A percentile compares a stretch with the other conserved stretches of the same genome.
phyloP scores from a whole-genome alignment of 169 alveolate genomes.

The Plasmodium gonderi region DNA sequence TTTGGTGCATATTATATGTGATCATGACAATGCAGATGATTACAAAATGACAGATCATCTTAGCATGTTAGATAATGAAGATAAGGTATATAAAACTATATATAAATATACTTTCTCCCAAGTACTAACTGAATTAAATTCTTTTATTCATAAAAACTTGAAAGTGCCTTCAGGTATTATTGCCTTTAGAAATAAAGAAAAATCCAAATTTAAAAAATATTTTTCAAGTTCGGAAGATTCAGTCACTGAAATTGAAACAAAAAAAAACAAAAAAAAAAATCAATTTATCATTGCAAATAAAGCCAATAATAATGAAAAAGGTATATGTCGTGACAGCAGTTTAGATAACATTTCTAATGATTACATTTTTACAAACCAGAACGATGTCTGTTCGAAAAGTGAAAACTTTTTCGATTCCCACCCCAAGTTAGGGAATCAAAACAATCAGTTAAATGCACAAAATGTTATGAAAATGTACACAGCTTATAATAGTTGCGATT shows the following conservation, averaged over 20 bases:
- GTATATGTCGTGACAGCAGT: too few species aligned
- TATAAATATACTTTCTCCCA: slow-evolving; percentile 59
- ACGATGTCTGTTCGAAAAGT: neutral
- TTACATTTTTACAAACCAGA: too few species aligned
- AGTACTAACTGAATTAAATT: slow-evolving; percentile 38
- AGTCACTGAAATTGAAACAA: neutral
- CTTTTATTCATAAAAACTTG: slow-evolving; percentile 6
- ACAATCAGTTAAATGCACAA: neutral
- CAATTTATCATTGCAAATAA: neutral
- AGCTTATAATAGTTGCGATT: neutral
- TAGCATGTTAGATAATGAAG: slow-evolving; percentile 22
- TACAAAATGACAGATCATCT: slow-evolving; percentile 47
- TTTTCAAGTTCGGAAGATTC: slow-evolving; percentile 39
- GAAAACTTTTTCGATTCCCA: neutral
- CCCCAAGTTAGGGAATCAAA: neutral
- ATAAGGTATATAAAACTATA: slow-evolving; percentile 49
- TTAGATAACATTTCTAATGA: too few species aligned
- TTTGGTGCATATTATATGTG: slow-evolving; percentile 23
- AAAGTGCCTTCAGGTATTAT: slow-evolving; percentile 44
- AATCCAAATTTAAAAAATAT: slow-evolving; percentile 38
- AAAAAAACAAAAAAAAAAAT: neutral
- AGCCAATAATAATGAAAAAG: neutral
- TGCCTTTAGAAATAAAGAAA: slow-evolving; percentile 24
- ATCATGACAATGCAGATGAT: slow-evolving; percentile 35
- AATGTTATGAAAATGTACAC: slow-evolving; percentile 1